phyloP scores from a whole-genome alignment of 2,329 filamentous ascomycete genomes.

The Phoma herbarum region DNA sequence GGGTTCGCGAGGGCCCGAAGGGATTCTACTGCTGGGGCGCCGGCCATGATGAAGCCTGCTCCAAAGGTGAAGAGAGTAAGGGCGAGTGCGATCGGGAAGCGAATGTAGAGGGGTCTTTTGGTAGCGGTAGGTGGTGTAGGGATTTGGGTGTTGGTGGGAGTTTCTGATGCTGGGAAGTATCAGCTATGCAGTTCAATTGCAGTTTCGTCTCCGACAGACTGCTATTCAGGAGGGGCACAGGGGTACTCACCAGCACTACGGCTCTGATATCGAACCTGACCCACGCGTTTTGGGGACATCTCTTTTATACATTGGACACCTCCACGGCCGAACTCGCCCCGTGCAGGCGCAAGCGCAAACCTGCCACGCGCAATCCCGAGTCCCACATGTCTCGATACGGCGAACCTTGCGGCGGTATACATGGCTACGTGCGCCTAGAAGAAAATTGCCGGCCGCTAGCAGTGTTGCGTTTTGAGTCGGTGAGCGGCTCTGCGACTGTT shows the following conservation, averaged over 20 bases:
- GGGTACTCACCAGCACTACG: conserved; percentile 30
- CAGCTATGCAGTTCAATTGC: conserved; percentile 5
- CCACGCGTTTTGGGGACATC: conserved; percentile 10
- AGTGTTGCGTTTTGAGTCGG: conserved; percentile 27
- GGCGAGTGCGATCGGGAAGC: conserved; percentile 57
- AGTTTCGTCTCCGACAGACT: neutral
- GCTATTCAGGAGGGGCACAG: neutral
- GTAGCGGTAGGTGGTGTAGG: conserved; percentile 17
- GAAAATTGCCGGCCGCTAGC: conserved; percentile 23
- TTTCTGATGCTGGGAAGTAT: conserved; percentile 19
- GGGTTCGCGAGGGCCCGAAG: conserved; percentile 62
- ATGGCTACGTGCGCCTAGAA: conserved; percentile 30
- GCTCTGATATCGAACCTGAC: conserved; percentile 27
- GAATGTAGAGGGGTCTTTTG: conserved; percentile 39
- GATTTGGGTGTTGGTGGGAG: conserved; percentile 25
- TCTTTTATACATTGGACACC: conserved; percentile 12
- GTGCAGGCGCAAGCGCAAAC: conserved; percentile 22
- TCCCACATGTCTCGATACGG: conserved; percentile 42
- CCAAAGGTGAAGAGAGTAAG: conserved; percentile 59
- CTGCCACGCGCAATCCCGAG: conserved; percentile 22
- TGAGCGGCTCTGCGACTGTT: conserved; percentile 26
- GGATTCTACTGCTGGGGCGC: conserved; percentile 61
- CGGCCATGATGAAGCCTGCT: conserved; percentile 67
- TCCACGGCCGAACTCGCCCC: conserved; percentile 36
- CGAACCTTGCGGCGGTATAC: conserved; percentile 36